Percentiles rank a stretch among this genome's conserved stretches.
Conservation (phyloP, 1,284 basidiomycete species). For the Sphaerobolus stellatus region DNA sequence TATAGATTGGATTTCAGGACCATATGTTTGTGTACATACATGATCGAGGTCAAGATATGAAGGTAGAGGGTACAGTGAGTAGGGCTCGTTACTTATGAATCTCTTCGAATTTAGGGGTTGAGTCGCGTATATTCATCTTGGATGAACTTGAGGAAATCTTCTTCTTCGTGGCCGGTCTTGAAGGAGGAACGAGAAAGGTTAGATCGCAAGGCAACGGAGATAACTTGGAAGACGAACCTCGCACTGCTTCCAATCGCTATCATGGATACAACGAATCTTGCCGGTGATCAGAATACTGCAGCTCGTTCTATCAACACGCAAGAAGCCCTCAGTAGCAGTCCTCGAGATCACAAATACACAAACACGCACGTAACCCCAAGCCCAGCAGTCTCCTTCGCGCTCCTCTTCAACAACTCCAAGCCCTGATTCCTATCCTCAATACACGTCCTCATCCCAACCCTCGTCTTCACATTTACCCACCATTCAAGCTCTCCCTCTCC, state of each 20-base stretch:
- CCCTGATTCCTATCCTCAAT: conserved; percentile 62
- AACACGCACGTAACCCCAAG: conserved; percentile 57
- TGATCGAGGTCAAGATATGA: no score
- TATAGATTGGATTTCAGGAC: no score
- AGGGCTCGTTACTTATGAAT: no score
- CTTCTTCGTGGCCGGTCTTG: conserved; percentile 70
- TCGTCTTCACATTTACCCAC: no score
- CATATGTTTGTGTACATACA: no score
- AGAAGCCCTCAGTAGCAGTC: not conserved
- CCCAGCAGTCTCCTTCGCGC: conserved; percentile 46
- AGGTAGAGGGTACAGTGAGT: no score
- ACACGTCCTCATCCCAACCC: conserved; percentile 57
- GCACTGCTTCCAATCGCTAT: conserved; percentile 78
- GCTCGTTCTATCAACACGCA: conserved; percentile 56
- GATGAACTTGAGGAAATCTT: conserved; percentile 79
- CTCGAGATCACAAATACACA: not conserved
- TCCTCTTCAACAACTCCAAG: conserved; percentile 57
- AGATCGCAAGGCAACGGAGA: conserved; percentile 1
- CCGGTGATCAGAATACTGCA: conserved; percentile 81
- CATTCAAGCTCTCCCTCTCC: conserved; percentile 61
- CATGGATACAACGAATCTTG: conserved; percentile 71
- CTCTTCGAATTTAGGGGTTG: conserved; percentile 50
- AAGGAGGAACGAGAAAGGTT: conserved; percentile 12
- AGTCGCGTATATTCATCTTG: conserved; percentile 68
- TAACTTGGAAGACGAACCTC: conserved; percentile 57